Percentiles rank a stretch among this genome's conserved stretches.
phyloP scores from a whole-genome alignment of 2,329 filamentous ascomycete species.

The Chrysosphaeria jannelii region DNA sequence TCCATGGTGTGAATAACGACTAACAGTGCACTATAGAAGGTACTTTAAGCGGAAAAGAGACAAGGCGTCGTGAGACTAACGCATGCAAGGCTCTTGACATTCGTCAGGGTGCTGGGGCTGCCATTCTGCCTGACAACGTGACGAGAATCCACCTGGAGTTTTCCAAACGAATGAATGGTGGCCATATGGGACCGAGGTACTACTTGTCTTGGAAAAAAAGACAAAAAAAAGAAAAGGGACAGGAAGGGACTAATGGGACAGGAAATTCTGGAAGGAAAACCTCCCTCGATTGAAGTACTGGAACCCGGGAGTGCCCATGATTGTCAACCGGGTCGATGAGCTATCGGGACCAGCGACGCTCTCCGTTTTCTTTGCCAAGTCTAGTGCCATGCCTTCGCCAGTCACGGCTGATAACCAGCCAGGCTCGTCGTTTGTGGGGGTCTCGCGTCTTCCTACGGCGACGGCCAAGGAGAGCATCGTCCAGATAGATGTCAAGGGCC shows the following conservation, averaged over 20 bases:
- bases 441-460: slow-evolving; percentile 18
- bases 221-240: too few relatives aligned
- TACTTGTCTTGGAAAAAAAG: too few relatives aligned
- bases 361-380: slow-evolving; percentile 28
- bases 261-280: slow-evolving; percentile 66
- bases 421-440: slow-evolving; percentile 16
- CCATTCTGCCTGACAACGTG: slow-evolving; percentile 46
- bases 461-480: slow-evolving; percentile 18
- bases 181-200: slow-evolving; percentile 49
- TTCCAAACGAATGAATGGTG: slow-evolving; percentile 25
- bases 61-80: too few relatives aligned
- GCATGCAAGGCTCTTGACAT: slow-evolving; percentile 48
- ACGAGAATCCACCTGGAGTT: slow-evolving; percentile 50
- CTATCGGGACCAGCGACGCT: slow-evolving; percentile 26
- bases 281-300: slow-evolving; percentile 78
- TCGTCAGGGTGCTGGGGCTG: slow-evolving; percentile 56
- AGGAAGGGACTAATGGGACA: slow-evolving; percentile 13
- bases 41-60: too few relatives aligned
- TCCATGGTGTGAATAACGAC: not conserved
- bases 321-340: slow-evolving; percentile 36
- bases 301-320: slow-evolving; percentile 65
- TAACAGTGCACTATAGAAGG: too few relatives aligned
- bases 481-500: slow-evolving; percentile 31
- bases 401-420: slow-evolving; percentile 10
- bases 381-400: slow-evolving; percentile 1